Conservation (phyloP, 148 eudicot species). For the Chenopodium album region DNA sequence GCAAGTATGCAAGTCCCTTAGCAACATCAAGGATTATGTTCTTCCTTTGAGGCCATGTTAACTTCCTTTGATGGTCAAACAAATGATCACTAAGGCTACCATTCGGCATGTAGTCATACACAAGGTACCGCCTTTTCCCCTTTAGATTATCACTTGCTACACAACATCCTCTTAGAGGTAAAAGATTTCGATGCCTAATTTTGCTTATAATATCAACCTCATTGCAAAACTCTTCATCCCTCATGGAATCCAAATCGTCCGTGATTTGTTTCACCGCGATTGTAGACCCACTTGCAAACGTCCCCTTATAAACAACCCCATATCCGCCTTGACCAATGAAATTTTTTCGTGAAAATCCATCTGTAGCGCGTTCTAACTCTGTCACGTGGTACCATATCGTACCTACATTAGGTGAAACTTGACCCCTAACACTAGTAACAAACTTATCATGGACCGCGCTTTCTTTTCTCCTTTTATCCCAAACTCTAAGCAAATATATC, state of each 20-base stretch:
- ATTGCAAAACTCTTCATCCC: constrained; percentile 56
- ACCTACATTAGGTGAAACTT: constrained; percentile 49
- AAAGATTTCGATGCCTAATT: constrained; percentile 62
- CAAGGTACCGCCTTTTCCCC: constrained; percentile 51
- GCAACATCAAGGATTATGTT: constrained; percentile 61
- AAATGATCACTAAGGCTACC: constrained; percentile 60
- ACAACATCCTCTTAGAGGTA: constrained; percentile 60
- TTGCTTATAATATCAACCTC: constrained; percentile 71
- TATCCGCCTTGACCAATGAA: constrained; percentile 60
- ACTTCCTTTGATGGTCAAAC: constrained; percentile 16
- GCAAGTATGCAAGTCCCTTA: constrained; percentile 62
- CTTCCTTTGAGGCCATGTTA: constrained; percentile 65
- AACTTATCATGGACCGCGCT: constrained; percentile 40
- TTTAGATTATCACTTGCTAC: constrained; percentile 41
- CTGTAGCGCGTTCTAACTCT: constrained; percentile 62
- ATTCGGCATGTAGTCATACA: constrained; percentile 66
- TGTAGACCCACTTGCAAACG: constrained; percentile 39
- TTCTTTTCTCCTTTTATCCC: constrained; percentile 39
- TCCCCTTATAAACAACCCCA: constrained; percentile 62
- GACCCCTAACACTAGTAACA: constrained; percentile 41
- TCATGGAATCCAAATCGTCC: constrained; percentile 39
- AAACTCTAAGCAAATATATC: constrained; percentile 24
- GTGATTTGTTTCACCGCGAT: constrained; percentile 57
- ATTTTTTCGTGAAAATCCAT: constrained; percentile 49
- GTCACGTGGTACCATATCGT: constrained; percentile 50